phyloP scores from a whole-genome alignment of 2,329 filamentous ascomycete genomes.

The Nigrospora sphaerica region DNA sequence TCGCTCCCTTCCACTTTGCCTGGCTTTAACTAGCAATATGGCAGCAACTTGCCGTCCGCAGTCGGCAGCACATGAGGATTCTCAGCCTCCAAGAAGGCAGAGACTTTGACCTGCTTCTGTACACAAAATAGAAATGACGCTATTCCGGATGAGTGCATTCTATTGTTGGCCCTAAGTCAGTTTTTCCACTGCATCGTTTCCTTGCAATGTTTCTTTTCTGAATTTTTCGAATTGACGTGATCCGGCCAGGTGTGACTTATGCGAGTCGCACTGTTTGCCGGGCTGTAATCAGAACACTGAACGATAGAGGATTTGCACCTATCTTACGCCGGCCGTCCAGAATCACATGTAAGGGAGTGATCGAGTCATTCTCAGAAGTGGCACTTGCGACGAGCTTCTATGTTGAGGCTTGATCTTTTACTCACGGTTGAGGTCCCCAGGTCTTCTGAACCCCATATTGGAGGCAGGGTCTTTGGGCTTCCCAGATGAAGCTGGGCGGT shows the following conservation, averaged over 20 bases:
- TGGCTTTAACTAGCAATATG: no score
- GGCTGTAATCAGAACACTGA: conserved; percentile 18
- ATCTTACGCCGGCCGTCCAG: conserved; percentile 15
- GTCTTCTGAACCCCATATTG: no score
- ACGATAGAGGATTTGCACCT: conserved; percentile 15
- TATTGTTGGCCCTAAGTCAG: no score
- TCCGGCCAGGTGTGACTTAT: conserved; percentile 16
- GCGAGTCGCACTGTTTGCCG: conserved; percentile 11
- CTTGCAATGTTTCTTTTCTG: background rate
- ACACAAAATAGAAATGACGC: no score
- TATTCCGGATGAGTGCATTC: no score
- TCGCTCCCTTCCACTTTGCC: no score
- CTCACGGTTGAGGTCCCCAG: no score
- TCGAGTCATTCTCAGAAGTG: conserved; percentile 24
- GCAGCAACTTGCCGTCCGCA: background rate
- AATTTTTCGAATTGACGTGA: conserved; percentile 10
- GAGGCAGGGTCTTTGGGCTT: no score
- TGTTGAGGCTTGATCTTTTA: background rate
- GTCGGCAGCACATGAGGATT: conserved; percentile 4
- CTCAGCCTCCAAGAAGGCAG: conserved; percentile 9
- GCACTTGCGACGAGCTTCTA: conserved; percentile 4
- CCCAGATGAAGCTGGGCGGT: no score
- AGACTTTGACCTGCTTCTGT: no score
- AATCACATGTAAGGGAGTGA: conserved; percentile 20
- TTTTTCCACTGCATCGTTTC: no score